phyloP scores from a whole-genome alignment of 1,139 yeast genomes.

The Diutina ranongensis region DNA sequence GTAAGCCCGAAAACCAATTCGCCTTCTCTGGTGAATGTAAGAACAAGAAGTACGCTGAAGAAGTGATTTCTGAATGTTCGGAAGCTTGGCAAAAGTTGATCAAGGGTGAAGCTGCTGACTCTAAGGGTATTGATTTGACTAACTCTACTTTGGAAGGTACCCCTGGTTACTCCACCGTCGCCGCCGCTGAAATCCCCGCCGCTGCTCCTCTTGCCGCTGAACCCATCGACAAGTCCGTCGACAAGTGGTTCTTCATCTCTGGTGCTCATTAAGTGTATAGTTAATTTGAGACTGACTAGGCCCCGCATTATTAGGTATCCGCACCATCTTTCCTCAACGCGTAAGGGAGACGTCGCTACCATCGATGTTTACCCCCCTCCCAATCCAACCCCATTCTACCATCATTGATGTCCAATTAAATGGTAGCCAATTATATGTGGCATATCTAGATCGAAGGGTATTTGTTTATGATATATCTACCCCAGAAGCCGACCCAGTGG shows the following conservation, averaged over 20 bases:
- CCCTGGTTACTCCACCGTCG: conserved; percentile 32
- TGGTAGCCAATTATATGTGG: background rate
- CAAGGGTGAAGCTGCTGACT: conserved; percentile 34
- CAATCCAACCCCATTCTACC: background rate
- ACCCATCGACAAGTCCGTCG: conserved; percentile 91
- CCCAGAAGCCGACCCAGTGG: background rate
- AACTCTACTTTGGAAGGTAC: conserved; percentile 64
- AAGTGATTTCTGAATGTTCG: conserved; percentile 62
- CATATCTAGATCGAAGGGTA: background rate
- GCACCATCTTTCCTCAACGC: too few relatives aligned
- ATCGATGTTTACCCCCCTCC: background rate
- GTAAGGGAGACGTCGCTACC: too few relatives aligned
- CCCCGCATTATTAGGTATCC: too few relatives aligned
- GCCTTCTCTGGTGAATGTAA: conserved; percentile 78
- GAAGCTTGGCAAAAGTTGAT: conserved; percentile 69
- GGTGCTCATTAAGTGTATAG: conserved; percentile 43
- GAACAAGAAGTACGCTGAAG: conserved; percentile 58
- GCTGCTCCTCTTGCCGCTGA: conserved; percentile 72
- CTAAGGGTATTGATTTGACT: conserved; percentile 33
- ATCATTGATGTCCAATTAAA: background rate
- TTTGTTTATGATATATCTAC: background rate
- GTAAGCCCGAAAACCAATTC: conserved; percentile 78
- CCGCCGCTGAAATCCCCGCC: conserved; percentile 47
- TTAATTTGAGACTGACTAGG: too few relatives aligned
- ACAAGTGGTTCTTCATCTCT: conserved; percentile 98